Conservation (phyloP, 2,329 filamentous ascomycete genomes). For the Hawksworthiomyces lignivorus region DNA sequence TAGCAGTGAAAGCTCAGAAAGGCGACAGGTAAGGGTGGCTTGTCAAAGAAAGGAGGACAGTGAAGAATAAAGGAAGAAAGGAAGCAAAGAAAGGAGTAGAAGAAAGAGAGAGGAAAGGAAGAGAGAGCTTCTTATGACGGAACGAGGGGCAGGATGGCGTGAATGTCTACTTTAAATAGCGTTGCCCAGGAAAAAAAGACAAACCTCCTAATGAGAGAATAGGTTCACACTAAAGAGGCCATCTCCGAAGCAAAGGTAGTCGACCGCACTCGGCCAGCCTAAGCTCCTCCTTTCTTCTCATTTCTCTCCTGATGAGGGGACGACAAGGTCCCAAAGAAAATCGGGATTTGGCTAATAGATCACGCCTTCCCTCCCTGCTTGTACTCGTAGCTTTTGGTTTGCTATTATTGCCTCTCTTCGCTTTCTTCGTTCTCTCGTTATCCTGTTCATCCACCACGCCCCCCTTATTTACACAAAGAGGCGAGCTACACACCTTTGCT, state of each 20-base stretch:
- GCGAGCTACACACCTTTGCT: too few species aligned
- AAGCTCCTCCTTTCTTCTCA: too few species aligned
- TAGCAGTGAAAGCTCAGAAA: too few species aligned
- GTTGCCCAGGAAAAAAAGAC: background rate
- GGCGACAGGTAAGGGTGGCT: too few species aligned
- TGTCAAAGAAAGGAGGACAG: too few species aligned
- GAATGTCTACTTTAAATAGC: background rate
- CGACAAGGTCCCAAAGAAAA: background rate
- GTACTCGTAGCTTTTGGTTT: too few species aligned
- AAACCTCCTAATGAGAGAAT: too few species aligned
- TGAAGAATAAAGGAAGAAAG: background rate
- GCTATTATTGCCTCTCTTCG: background rate
- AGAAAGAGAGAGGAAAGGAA: background rate
- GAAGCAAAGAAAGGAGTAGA: background rate
- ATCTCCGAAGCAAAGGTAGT: too few species aligned
- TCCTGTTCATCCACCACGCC: background rate
- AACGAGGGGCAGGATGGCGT: too few species aligned
- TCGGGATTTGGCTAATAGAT: conserved; percentile 15
- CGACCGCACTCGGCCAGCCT: background rate
- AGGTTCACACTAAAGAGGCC: too few species aligned
- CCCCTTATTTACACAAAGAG: too few species aligned
- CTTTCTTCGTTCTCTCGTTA: background rate
- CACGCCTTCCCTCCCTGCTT: conserved; percentile 15
- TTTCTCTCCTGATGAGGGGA: background rate
- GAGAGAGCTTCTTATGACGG: background rate